Conservation (phyloP, 2,329 filamentous ascomycete species). For the Fusarium tupiense region DNA sequence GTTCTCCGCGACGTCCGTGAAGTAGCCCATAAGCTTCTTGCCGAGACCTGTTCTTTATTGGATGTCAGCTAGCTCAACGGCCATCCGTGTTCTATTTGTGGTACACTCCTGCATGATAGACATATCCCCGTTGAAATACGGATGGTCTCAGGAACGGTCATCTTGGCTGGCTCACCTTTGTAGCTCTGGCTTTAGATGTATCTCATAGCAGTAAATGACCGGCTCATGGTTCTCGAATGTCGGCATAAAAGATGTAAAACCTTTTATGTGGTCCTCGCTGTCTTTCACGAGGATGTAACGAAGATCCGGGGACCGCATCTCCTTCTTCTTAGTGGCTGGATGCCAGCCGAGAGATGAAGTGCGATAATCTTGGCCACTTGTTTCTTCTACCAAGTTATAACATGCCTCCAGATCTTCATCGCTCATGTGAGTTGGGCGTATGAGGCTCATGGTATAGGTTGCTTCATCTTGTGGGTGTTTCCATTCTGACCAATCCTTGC, state of each 20-base stretch:
- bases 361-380: slow-evolving; percentile 72
- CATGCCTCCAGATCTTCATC: slow-evolving; percentile 61
- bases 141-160: background rate
- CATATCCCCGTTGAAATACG: slow-evolving; percentile 1
- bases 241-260: slow-evolving; percentile 76
- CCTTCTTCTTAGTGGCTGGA: slow-evolving; percentile 65
- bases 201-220: slow-evolving; percentile 82
- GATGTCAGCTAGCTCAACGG: slow-evolving; percentile 14
- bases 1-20: slow-evolving; percentile 62
- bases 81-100: background rate
- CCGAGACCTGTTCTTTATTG: slow-evolving; percentile 69
- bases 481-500: slow-evolving; percentile 56
- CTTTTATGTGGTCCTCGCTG: slow-evolving; percentile 50
- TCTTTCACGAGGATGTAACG: slow-evolving; percentile 72
- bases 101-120: background rate
- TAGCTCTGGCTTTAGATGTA: slow-evolving; percentile 70
- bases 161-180: slow-evolving; percentile 57
- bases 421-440: slow-evolving; percentile 51
- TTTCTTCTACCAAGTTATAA: slow-evolving; percentile 67
- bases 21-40: slow-evolving; percentile 65
- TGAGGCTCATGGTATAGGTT: slow-evolving; percentile 57
- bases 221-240: slow-evolving; percentile 72
- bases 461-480: slow-evolving; percentile 57
- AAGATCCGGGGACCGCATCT: slow-evolving; percentile 75
- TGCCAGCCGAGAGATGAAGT: slow-evolving; percentile 72